These are phyloP conservation scores for Beta macrorhiza DNA, from an alignment of 179 eudicot genomes.

Conservation along the genomic window DNA sequence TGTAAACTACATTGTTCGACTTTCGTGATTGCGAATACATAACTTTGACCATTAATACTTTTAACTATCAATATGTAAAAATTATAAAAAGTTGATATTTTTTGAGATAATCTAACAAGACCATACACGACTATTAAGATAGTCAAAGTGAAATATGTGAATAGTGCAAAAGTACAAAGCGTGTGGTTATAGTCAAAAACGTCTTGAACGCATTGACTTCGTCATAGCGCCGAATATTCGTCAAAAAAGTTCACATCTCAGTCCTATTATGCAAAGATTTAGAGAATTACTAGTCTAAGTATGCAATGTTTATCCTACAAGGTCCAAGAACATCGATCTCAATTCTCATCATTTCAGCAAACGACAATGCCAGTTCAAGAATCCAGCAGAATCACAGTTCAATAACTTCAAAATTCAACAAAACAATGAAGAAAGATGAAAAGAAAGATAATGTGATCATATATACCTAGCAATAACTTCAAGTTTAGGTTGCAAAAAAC, in stretches of 20 bases:
- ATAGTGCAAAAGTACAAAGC: too few relatives aligned
- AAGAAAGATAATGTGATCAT: neutral
- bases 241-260: conserved; percentile 18
- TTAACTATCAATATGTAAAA: too few relatives aligned
- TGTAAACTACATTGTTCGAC: too few relatives aligned
- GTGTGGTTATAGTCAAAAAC: too few relatives aligned
- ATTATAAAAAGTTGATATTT: too few relatives aligned
- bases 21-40: too few relatives aligned
- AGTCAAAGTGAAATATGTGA: too few relatives aligned
- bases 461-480: conserved; percentile 57
- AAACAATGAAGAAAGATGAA: neutral
- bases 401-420: neutral
- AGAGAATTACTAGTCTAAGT: neutral
- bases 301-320: conserved; percentile 5
- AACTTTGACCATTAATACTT: too few relatives aligned
- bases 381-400: conserved; percentile 14
- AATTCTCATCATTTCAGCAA: conserved; percentile 21
- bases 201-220: conserved; percentile 7
- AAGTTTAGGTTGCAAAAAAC: conserved; percentile 74
- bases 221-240: conserved; percentile 29
- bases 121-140: too few relatives aligned
- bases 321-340: neutral
- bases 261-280: neutral
- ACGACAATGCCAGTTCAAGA: conserved; percentile 12
- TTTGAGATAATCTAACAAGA: too few relatives aligned